Percentiles rank a stretch among this genome's conserved stretches.
Evolutionary conservation across 2,329 filamentous ascomycete genomes (phyloP).

Genomic region (Fusarium transvaalense): DNA sequence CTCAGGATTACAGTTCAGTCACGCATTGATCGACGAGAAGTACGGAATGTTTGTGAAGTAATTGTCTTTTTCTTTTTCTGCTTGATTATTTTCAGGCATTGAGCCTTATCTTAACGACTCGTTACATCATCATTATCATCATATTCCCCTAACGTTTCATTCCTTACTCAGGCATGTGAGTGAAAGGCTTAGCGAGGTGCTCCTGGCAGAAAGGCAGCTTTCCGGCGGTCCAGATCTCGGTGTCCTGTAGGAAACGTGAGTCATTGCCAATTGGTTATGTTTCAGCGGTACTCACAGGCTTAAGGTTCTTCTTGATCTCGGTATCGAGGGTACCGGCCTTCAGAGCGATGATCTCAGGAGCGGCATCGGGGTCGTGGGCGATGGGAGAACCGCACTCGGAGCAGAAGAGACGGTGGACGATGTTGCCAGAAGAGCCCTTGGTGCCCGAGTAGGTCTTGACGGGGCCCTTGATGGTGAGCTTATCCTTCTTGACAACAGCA

Average conservation of each 20-base stretch:
- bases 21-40: neutral
- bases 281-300: constrained; percentile 64
- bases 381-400: constrained; percentile 76
- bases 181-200: constrained; percentile 71
- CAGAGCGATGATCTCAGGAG: constrained; percentile 76
- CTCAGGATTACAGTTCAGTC: neutral
- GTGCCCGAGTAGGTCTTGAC: constrained; percentile 72
- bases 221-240: constrained; percentile 76
- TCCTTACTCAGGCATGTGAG: constrained; percentile 71
- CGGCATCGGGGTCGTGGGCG: constrained; percentile 77
- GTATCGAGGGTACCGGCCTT: constrained; percentile 74
- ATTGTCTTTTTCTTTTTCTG: constrained; percentile 1
- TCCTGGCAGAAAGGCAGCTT: constrained; percentile 80
- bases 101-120: neutral
- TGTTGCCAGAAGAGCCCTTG: constrained; percentile 70
- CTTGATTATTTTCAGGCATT: constrained; percentile 8
- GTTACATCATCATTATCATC: constrained; percentile 22
- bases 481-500: constrained; percentile 74
- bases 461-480: constrained; percentile 72
- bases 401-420: constrained; percentile 77
- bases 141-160: neutral
- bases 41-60: neutral
- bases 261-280: neutral
- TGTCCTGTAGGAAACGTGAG: constrained; percentile 60
- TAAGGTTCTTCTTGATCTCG: constrained; percentile 75